These are phyloP conservation scores for Paecilomyces dactylethromorphus DNA, from an alignment of 2,329 filamentous ascomycete species.

Conservation along the genomic window DNA sequence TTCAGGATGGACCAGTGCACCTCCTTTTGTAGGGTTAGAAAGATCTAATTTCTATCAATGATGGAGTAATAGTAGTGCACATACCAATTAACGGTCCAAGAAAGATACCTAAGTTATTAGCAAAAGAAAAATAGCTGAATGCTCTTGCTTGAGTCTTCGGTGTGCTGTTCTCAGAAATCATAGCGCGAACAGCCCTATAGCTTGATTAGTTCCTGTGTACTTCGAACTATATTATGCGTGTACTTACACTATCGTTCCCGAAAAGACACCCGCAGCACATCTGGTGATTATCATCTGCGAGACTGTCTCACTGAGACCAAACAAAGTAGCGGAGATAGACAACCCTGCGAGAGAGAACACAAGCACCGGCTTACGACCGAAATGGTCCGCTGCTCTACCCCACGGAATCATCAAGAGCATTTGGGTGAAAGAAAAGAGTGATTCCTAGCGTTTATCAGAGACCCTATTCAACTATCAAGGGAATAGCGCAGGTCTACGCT, in stretches of 20 bases:
- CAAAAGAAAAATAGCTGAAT: constrained; percentile 72
- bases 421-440: constrained; percentile 66
- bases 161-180: constrained; percentile 69
- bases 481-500: constrained; percentile 22
- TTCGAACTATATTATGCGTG: not conserved
- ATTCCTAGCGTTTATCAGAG: constrained; percentile 32
- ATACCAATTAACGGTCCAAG: constrained; percentile 58
- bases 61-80: not conserved
- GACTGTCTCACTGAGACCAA: constrained; percentile 61
- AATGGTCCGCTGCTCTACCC: constrained; percentile 60
- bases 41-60: not conserved
- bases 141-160: constrained; percentile 63
- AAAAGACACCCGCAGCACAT: constrained; percentile 66
- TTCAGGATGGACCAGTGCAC: constrained; percentile 61
- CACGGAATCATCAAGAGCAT: constrained; percentile 72
- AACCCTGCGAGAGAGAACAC: constrained; percentile 62
- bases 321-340: constrained; percentile 54
- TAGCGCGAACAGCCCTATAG: constrained; percentile 59
- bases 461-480: not conserved
- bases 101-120: constrained; percentile 67
- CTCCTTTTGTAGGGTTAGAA: constrained; percentile 43
- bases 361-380: constrained; percentile 68
- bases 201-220: not conserved
- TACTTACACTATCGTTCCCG: constrained; percentile 58
- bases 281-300: constrained; percentile 69